Base-by-base conservation (phyloP, 2,329 filamentous ascomycete genomes). In the Lasiodiplodia citricola region DNA sequence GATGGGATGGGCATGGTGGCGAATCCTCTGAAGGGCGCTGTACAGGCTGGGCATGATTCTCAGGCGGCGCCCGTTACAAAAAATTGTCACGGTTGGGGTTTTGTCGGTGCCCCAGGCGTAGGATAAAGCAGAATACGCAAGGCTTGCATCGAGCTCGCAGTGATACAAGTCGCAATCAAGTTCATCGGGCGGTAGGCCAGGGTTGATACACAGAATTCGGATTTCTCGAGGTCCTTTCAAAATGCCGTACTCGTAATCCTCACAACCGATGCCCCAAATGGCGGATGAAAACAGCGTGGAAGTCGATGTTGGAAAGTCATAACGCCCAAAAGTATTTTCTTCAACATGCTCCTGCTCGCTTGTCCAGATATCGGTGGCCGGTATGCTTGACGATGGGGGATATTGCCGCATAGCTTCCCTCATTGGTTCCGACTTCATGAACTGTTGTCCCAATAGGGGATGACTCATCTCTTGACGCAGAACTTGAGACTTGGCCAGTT, bases 71-170 rank as follows among this genome's bases (percentile, higher is more conserved):
- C 35, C 35, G 55, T 23, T 58, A 35, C 55, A 58, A 4, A 14
- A 16, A 16, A 70, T 50, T 2, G 18, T 14, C 11, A 37, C 25
- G 4, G 13, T 56, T 7, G 25, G 5, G 18, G 18, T 50, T 16
- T n/a, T 35, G 5, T 67, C 69, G 1, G 28, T 28, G 7, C 71
- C 70, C 71, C 71, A 71, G 25, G 64, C 66, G 44, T 72, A 72
- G 2, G 70, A 72, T 14, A 72, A 35, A n/a, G 68, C 70, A 57
- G 70, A 52, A 21, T 68, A 65, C 13, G 55, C 37, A 16, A 16
- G n/a, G n/a, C 35, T 37, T 11, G 58, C 16, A 11, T 50, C 14
- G n/a, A 63, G 47, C 11, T 28, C 28, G 23, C 28, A 50, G 10
- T 47, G 58, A 35, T 63, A 63, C 25, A 63, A 25, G 38, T 63